Conservation (phyloP, 2,329 filamentous ascomycete species). For the Pyrenophora teres region DNA sequence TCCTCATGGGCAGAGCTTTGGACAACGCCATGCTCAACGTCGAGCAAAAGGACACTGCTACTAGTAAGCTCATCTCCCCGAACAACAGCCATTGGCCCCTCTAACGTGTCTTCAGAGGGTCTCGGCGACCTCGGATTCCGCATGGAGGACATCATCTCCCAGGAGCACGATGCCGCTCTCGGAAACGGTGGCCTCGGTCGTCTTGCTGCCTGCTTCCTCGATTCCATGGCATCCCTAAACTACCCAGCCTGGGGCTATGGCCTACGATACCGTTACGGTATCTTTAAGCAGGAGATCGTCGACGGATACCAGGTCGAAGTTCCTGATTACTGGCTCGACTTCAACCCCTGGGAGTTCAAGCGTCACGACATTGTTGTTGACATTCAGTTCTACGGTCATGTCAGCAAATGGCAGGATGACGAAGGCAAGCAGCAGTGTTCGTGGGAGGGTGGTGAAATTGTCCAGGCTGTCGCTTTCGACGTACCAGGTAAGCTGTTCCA, state of each 20-base stretch:
- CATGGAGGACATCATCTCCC: slow-evolving; percentile 91
- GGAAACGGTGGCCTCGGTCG: slow-evolving; percentile 95
- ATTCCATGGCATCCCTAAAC: slow-evolving; percentile 92
- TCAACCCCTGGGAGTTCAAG: slow-evolving; percentile 99
- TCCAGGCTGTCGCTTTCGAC: slow-evolving; percentile 91
- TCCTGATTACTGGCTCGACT: slow-evolving; percentile 98
- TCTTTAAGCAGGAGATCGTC: slow-evolving; percentile 99
- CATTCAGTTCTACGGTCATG: slow-evolving; percentile 93
- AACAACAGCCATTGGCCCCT: background rate
- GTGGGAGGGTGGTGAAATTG: slow-evolving; percentile 94
- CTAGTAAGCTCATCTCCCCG: slow-evolving; percentile 59
- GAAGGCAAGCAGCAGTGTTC: slow-evolving; percentile 73
- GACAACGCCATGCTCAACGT: slow-evolving; percentile 99
- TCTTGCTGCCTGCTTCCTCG: slow-evolving; percentile 93
- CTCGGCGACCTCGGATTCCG: slow-evolving; percentile 90
- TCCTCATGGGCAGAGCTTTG: slow-evolving; percentile 92
- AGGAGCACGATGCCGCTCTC: slow-evolving; percentile 94
- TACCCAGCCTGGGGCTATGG: slow-evolving; percentile 98
- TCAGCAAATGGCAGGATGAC: slow-evolving; percentile 72
- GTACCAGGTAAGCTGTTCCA: slow-evolving; percentile 57
- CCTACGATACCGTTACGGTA: slow-evolving; percentile 87
- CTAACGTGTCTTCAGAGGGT: slow-evolving; percentile 65
- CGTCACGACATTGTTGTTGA: slow-evolving; percentile 94
- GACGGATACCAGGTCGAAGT: slow-evolving; percentile 98
- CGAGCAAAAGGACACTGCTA: slow-evolving; percentile 81